These are phyloP conservation scores for Auxenochlorella pyrenoidosa DNA, from an alignment of 139 green algal species.

Conservation along the genomic window DNA sequence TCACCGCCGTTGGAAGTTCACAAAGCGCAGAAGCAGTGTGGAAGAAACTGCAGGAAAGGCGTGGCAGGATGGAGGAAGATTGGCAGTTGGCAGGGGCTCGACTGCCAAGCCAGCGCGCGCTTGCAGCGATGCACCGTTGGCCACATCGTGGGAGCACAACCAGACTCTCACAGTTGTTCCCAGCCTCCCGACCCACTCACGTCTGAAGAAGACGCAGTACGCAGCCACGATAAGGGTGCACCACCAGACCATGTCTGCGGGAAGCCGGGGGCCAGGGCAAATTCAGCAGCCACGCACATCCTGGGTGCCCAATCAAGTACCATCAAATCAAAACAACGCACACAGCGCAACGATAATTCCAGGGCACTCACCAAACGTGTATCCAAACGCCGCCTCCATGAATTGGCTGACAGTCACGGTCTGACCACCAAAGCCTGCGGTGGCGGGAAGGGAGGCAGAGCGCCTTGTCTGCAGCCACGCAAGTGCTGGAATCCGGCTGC, in stretches of 20 bases:
- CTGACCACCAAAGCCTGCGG: not conserved
- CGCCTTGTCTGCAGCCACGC: not conserved
- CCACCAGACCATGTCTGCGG: constrained; percentile 62
- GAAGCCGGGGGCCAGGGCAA: not conserved
- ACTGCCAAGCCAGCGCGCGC: not conserved
- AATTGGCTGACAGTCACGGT: constrained; percentile 52
- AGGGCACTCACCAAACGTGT: constrained; percentile 41
- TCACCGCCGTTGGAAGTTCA: constrained; percentile 75
- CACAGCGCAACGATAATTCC: no score
- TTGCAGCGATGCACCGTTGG: not conserved
- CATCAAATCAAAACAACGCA: no score
- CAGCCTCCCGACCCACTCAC: not conserved
- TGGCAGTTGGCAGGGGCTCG: not conserved
- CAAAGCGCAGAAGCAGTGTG: constrained; percentile 63
- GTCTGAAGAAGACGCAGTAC: constrained; percentile 63
- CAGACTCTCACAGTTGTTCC: not conserved
- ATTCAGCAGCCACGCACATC: no score
- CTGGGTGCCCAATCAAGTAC: no score
- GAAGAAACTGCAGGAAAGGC: constrained; percentile 20
- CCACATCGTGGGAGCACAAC: not conserved
- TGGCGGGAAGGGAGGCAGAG: not conserved
- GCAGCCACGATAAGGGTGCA: constrained; percentile 52
- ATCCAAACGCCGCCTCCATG: constrained; percentile 69
- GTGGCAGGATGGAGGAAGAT: constrained; percentile 34
- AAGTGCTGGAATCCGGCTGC: no score